A percentile compares a stretch with the other conserved stretches of the same genome.
phyloP scores from a whole-genome alignment of 208 protist genomes.

The Trypanosoma mega region DNA sequence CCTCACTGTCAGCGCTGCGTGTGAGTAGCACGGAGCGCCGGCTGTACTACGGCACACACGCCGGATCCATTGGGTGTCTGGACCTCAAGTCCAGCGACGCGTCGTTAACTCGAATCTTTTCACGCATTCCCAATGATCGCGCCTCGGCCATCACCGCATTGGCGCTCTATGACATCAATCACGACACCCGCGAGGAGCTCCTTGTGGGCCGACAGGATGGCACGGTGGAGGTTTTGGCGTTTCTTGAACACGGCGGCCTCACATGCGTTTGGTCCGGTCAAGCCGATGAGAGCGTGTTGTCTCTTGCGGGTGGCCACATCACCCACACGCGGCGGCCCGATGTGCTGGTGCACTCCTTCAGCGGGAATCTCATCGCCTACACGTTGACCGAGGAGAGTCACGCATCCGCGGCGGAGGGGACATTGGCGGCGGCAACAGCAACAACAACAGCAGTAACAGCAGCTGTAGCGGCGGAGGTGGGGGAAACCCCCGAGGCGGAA shows the following conservation, averaged over 20 bases:
- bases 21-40: conserved; percentile 28
- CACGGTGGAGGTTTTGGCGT: conserved; percentile 54
- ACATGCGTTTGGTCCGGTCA: conserved; percentile 42
- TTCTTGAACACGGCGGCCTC: conserved; percentile 15
- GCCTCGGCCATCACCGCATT: conserved; percentile 51
- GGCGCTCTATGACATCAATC: conserved; percentile 55
- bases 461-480: conserved; percentile 19
- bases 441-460: conserved; percentile 17
- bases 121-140: conserved; percentile 23
- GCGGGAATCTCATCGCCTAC: conserved; percentile 69
- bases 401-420: conserved; percentile 20
- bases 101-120: conserved; percentile 30
- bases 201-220: conserved; percentile 82
- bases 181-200: conserved; percentile 61
- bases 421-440: neutral
- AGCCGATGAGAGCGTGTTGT: conserved; percentile 61
- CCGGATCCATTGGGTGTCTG: conserved; percentile 69
- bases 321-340: conserved; percentile 29
- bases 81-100: conserved; percentile 22
- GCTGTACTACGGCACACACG: conserved; percentile 79
- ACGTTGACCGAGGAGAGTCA: conserved; percentile 41
- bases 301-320: conserved; percentile 62
- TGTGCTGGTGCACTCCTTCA: conserved; percentile 77
- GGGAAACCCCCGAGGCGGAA: too few relatives aligned
- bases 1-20: conserved; percentile 55